Base-by-base conservation (phyloP, 495 filamentous ascomycete genomes). In the Talaromyces ruber region DNA sequence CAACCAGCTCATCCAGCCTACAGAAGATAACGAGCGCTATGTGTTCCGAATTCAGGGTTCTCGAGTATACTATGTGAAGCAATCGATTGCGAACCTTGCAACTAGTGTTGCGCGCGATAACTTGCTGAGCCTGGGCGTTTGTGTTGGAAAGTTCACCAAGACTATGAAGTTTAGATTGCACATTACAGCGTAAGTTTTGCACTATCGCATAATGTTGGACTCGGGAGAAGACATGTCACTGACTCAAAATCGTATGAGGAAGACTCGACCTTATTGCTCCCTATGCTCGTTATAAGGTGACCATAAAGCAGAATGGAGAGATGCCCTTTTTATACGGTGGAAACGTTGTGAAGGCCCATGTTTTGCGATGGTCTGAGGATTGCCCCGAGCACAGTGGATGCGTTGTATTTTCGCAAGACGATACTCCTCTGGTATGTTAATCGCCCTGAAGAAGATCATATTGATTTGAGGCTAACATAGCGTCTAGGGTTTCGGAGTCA, bases 231-330 rank as follows among this genome's bases (percentile, higher is more conserved):
- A 11, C 12, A 5, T 14, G 12, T 37, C 4, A n/a, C 43, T 47
- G 9, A 47, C 43, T 47, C 16, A 1, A 11, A 6, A 22, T 34
- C 6, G 30, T n/a, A n/a, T 9, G 28, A 14, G 32, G 2, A 37
- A 59, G 57, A 34, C 82, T 98, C 59, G 87, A 91, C 64, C 83
- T 96, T 59, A 86, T 99, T 63, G 88, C 93, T 21, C 84, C 89
- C 43, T 88, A 96, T 74, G 92, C 94, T 24, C 80, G 96, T 32
- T 91, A 94, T 73, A 97, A 97, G 82, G 83, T 97, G 59, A 97
- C 90, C 90, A 86, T 99, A 62, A 95, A 95, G 74, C 73, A 85
- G 24, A 99, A 99, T 76, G 94, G 95, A 53, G 91, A 92, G 72
- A 94, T 96, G 89, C 91, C 37, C 55, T 96, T 91, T 72, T 76